phyloP scores from a whole-genome alignment of 1,139 yeast species.

The Pichia sp. region DNA sequence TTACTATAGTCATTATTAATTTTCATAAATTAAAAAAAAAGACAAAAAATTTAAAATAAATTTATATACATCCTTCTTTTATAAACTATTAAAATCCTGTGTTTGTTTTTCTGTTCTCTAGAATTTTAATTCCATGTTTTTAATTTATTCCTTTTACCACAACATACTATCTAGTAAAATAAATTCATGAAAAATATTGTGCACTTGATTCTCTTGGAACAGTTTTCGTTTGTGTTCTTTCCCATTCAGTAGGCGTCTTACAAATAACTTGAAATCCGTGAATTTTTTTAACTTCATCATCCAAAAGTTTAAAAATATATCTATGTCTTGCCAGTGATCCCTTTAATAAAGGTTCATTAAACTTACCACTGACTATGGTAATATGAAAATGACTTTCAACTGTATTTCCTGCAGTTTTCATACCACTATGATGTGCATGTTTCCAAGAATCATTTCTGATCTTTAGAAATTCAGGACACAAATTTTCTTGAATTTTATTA shows the following conservation, averaged over 20 bases:
- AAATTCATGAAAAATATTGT: conserved; percentile 2
- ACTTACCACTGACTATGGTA: conserved; percentile 64
- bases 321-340: conserved; percentile 67
- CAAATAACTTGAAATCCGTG: conserved; percentile 89
- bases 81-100: too few relatives aligned
- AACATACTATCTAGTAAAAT: neutral
- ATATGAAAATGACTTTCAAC: conserved; percentile 80
- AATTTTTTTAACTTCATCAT: conserved; percentile 49
- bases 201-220: conserved; percentile 3
- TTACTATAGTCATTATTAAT: too few relatives aligned
- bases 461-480: conserved; percentile 48
- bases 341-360: conserved; percentile 52
- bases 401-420: conserved; percentile 65
- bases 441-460: conserved; percentile 79
- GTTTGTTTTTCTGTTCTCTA: too few relatives aligned
- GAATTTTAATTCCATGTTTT: neutral
- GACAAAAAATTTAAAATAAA: too few relatives aligned
- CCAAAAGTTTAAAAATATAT: conserved; percentile 59
- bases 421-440: conserved; percentile 85
- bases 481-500: conserved; percentile 38
- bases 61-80: neutral
- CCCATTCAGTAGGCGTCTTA: conserved; percentile 63
- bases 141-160: neutral
- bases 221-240: conserved; percentile 16
- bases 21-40: too few relatives aligned